Evolutionary conservation across 768 basidiomycete species (phyloP), one percentile per base, ranked within the genome.

Genomic region (Tulasnella sp.): DNA sequence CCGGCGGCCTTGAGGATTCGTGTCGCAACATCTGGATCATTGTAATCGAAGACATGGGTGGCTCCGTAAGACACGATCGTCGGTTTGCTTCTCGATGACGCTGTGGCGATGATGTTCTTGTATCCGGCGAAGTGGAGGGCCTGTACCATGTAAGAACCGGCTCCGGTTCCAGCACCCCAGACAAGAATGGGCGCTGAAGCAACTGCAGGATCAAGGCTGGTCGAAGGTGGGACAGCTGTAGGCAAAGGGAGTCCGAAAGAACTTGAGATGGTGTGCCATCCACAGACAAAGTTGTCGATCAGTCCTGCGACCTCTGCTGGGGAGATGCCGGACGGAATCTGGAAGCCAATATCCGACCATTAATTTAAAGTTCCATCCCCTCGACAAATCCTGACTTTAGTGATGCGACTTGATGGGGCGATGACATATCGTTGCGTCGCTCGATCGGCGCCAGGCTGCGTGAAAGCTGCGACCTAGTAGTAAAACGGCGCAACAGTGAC

Each of bases 71-170:
- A 77, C 19, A 75, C 78, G n/a, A 84, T 78, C 73, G 81, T 79
- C 2, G 79, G 79, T 73, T 82, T 80, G 73, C 83, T 79, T 41
- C 78, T 79, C 52, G 78, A 72, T 1, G 83, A 84, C 6, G 84
- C 83, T 6, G 81, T 83, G 29, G 80, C 81, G 67, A 85, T 77
- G 47, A 85, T 77, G 36, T 79, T 81, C 36, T 76, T 82, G 78
- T 83, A 85, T 1, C 83, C 82, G 4, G 83, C 82, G 7, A 81
- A 75, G n/a, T 77, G 75, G 32, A 84, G 80, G n/a, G 84, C 77
- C 72, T 81, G 81, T 35, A 80, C 71, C 40, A 82, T 62, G 37
- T 82, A 84, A 62, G 80, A 77, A 0, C 82, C 84, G 6, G 80
- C 74, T 17, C 80, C 81, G 12, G 83, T 77, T 3, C 83, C 83